Evolutionary conservation across 2,329 filamentous ascomycete species (phyloP).

Genomic region (Nannizziopsis arthrosporioides): DNA sequence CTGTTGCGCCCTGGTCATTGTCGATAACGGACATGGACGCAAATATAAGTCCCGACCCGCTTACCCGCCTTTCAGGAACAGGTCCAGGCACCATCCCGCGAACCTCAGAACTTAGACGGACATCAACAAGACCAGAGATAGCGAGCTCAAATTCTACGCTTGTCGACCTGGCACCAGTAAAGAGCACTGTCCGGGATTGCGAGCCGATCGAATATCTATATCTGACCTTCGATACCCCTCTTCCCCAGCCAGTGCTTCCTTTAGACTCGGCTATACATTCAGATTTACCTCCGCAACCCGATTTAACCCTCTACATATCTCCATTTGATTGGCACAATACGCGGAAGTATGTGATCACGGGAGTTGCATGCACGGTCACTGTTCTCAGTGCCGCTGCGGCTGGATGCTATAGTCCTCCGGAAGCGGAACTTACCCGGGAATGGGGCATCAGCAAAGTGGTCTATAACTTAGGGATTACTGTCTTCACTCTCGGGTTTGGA

Average conservation of each 20-base stretch:
- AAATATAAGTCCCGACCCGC: too few relatives aligned
- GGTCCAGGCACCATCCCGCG: too few relatives aligned
- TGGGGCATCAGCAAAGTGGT: slow-evolving; percentile 56
- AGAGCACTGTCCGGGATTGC: too few relatives aligned
- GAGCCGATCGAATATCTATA: slow-evolving; percentile 45
- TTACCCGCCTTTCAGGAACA: too few relatives aligned
- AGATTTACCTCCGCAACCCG: slow-evolving; percentile 47
- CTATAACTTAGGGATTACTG: slow-evolving; percentile 63
- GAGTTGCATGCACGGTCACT: slow-evolving; percentile 64
- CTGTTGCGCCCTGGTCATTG: too few relatives aligned
- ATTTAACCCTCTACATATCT: slow-evolving; percentile 54
- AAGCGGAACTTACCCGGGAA: slow-evolving; percentile 52
- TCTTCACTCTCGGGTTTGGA: slow-evolving; percentile 70
- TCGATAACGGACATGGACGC: too few relatives aligned
- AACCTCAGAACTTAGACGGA: too few relatives aligned
- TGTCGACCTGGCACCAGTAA: too few relatives aligned
- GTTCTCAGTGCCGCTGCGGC: slow-evolving; percentile 68
- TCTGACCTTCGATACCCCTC: slow-evolving; percentile 49
- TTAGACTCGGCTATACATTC: slow-evolving; percentile 23
- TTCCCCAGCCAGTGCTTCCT: slow-evolving; percentile 38
- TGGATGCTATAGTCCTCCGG: slow-evolving; percentile 64
- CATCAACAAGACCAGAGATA: too few relatives aligned
- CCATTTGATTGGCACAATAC: slow-evolving; percentile 61
- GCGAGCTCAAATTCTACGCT: too few relatives aligned
- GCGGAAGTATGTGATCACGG: slow-evolving; percentile 60